Conservation (phyloP, 1,284 basidiomycete genomes). For the Trichosporon sp. region DNA sequence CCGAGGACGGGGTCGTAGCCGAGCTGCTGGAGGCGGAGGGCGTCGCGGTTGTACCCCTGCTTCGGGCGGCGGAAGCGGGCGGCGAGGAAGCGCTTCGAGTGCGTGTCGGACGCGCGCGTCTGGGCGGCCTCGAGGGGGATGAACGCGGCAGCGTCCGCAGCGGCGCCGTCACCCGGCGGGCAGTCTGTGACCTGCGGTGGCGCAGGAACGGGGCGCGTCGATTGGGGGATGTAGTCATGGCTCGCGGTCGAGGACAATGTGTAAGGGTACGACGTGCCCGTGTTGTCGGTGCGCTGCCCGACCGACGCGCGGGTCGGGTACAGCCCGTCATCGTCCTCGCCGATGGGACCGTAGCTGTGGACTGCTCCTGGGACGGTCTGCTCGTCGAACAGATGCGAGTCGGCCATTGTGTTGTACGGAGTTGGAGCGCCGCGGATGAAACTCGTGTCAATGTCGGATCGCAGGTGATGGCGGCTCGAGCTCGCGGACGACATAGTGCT, state of each 20-base stretch:
- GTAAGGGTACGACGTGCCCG: slow-evolving; percentile 6
- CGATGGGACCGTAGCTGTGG: slow-evolving; percentile 8
- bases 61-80: slow-evolving; percentile 6
- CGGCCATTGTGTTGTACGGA: slow-evolving; percentile 33
- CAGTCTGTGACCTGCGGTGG: slow-evolving; percentile 20
- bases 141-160: not conserved
- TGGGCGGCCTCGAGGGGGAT: slow-evolving; percentile 5
- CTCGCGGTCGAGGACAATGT: slow-evolving; percentile 4
- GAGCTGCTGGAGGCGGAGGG: slow-evolving; percentile 40
- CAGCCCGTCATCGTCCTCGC: not conserved
- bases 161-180: not conserved
- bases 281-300: not conserved
- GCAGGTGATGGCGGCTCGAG: slow-evolving; percentile 3
- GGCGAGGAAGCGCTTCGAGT: not conserved
- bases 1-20: slow-evolving; percentile 48
- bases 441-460: not conserved
- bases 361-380: not conserved
- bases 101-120: slow-evolving; percentile 2
- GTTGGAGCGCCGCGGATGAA: slow-evolving; percentile 26
- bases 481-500: not conserved
- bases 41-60: slow-evolving; percentile 38
- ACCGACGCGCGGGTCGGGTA: not conserved
- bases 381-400: slow-evolving; percentile 8
- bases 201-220: slow-evolving; percentile 34
- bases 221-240: slow-evolving; percentile 26